These are phyloP conservation scores for Plasmodium knowlesi DNA, from an alignment of 169 alveolate genomes.

Conservation along the genomic window DNA sequence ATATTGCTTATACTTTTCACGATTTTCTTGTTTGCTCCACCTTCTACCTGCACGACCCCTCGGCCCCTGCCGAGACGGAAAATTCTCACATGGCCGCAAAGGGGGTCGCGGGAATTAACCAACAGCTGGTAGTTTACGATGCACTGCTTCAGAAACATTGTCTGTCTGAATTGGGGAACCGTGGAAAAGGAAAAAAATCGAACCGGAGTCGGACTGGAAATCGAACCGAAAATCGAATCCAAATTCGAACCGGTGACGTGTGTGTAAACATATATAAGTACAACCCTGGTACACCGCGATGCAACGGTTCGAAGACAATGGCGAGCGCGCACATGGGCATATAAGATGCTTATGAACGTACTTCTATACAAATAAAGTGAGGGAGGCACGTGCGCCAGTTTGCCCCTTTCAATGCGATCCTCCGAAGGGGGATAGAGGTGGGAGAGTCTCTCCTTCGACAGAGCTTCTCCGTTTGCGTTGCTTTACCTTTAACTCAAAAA, in stretches of 20 bases:
- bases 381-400: not conserved
- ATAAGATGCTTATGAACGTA: not conserved
- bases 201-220: too few relatives aligned
- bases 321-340: not conserved
- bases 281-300: not conserved
- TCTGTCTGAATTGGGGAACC: not conserved
- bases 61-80: not conserved
- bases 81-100: slow-evolving; percentile 3
- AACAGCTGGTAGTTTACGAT: not conserved
- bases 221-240: not conserved
- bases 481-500: not conserved
- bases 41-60: not conserved
- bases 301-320: not conserved
- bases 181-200: not conserved
- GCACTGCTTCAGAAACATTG: slow-evolving; percentile 14
- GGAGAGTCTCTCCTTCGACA: not conserved
- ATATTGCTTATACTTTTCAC: not conserved
- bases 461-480: not conserved
- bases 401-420: not conserved
- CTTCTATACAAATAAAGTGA: not conserved
- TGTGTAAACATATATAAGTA: not conserved
- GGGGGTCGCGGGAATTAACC: not conserved
- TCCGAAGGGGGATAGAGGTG: not conserved
- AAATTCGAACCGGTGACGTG: not conserved
- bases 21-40: not conserved